Percentiles rank a stretch among this genome's conserved stretches.
phyloP scores from a whole-genome alignment of 768 basidiomycete genomes.

The Xerocomus potaroensis region DNA sequence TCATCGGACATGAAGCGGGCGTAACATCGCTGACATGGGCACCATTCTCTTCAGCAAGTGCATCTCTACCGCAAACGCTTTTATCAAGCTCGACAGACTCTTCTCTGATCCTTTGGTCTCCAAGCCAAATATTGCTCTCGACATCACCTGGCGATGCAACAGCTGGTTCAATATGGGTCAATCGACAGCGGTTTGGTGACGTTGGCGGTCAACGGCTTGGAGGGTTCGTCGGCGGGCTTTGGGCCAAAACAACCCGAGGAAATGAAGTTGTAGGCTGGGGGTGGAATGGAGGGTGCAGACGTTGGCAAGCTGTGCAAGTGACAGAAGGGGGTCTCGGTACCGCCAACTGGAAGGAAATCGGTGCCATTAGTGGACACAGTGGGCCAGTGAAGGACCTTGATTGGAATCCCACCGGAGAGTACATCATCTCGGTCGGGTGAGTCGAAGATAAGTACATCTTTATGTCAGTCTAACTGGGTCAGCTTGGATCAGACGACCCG shows the following conservation, averaged over 20 bases:
- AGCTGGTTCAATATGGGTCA: constrained; percentile 75
- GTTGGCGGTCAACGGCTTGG: constrained; percentile 87
- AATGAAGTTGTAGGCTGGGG: constrained; percentile 77
- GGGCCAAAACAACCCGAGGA: constrained; percentile 51
- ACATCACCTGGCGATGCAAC: constrained; percentile 38
- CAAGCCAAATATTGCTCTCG: constrained; percentile 46
- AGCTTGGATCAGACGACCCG: constrained; percentile 92
- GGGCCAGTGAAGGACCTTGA: constrained; percentile 73
- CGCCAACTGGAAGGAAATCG: constrained; percentile 67
- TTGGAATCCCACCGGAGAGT: constrained; percentile 88
- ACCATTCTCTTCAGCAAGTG: constrained; percentile 32
- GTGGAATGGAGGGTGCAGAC: constrained; percentile 92
- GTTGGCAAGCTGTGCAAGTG: constrained; percentile 56
- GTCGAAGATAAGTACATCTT: constrained; percentile 13
- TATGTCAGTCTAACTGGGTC: constrained; percentile 3
- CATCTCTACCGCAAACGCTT: constrained; percentile 43
- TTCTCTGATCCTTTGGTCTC: constrained; percentile 92
- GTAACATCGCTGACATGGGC: constrained; percentile 89
- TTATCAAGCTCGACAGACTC: constrained; percentile 96
- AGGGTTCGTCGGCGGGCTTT: constrained; percentile 89
- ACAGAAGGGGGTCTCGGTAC: constrained; percentile 18
- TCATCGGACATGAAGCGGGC: constrained; percentile 94
- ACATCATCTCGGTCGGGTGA: constrained; percentile 82
- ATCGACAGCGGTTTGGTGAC: constrained; percentile 87
- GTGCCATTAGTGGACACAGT: constrained; percentile 84